A percentile compares a stretch with the other conserved stretches of the same genome.
Evolutionary conservation across 2,329 filamentous ascomycete genomes (phyloP).

Genomic region (Arthrocladium fulminans): DNA sequence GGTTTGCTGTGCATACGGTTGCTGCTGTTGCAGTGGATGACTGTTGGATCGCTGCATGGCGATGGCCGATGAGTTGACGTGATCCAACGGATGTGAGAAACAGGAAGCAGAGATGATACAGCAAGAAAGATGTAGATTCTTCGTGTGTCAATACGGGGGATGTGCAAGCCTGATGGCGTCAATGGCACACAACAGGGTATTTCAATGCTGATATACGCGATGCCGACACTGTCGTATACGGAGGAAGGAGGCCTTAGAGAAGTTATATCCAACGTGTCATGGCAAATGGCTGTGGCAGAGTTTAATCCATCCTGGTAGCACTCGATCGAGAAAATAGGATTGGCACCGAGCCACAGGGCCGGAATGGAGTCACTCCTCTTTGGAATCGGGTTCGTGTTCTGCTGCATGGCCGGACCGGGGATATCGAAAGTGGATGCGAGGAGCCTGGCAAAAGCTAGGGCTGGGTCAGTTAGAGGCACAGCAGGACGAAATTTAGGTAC

Average conservation of each 20-base stretch:
- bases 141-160: not conserved
- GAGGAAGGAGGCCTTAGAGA: constrained; percentile 2
- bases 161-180: not conserved
- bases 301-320: not conserved
- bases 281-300: not conserved
- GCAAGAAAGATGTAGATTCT: not conserved
- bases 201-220: not conserved
- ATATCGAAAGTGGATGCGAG: not conserved
- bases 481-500: constrained; percentile 5
- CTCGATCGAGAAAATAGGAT: constrained; percentile 2
- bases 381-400: not conserved
- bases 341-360: not conserved
- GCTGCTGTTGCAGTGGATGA: constrained; percentile 18
- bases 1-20: constrained; percentile 11
- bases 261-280: constrained; percentile 4
- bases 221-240: not conserved
- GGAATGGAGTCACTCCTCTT: too few relatives aligned
- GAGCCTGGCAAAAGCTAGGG: not conserved
- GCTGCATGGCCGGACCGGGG: constrained; percentile 6
- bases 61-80: too few relatives aligned
- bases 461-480: not conserved
- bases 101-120: not conserved
- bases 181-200: not conserved
- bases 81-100: not conserved
- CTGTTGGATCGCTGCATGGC: constrained; percentile 21